Base-by-base conservation (phyloP, 2,329 filamentous ascomycete genomes). In the Pseudogymnoascus sp. region DNA sequence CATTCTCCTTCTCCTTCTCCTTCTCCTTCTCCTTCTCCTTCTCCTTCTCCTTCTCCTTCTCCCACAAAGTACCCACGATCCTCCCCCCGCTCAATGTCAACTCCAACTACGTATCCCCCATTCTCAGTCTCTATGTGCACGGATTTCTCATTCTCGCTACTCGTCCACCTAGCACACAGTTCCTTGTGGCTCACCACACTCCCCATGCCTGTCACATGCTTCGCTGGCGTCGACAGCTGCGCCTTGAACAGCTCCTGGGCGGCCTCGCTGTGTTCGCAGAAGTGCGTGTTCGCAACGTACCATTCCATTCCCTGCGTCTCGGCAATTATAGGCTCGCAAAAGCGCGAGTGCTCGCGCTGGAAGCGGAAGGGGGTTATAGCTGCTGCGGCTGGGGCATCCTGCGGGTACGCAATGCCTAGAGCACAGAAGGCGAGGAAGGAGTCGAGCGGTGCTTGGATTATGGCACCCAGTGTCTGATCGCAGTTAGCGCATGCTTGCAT, bases 371-470 rank as follows among this genome's bases (percentile, higher is more conserved):
- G 49, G n/a, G 49, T 55, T 19, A 55, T 33, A 7, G 49, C 26
- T 55, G 49, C 49, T 7, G 26, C 16, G 4, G 10, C 8, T 19
- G 49, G 49, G 19, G 58, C 37, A 39, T 60, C 58, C 58, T 60
- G 58, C 2, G 58, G 58, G 12, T 60, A 60, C 11, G 33, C 14
- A 38, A 60, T 60, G 4, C 58, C 58, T 19, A 60, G 58, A 26
- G 58, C 37, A 60, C 58, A 60, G 33, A 60, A 39, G 2, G 58
- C 58, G 7, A 60, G 58, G 33, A 60, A 60, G 37, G 33, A 38
- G 19, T 60, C 58, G 21, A 60, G 37, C 6, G 58, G 58, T 12
- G 58, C 58, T n/a, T 39, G n/a, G 12, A 60, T 60, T 38, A 60
- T 38, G 2, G 58, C 19, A 19, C 37, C 38, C 29, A 60, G 10